Evolutionary conservation across 352 stramenopile species (phyloP), one percentile per base, ranked within the genome.

Genomic region (Globisporangium spiculum): DNA sequence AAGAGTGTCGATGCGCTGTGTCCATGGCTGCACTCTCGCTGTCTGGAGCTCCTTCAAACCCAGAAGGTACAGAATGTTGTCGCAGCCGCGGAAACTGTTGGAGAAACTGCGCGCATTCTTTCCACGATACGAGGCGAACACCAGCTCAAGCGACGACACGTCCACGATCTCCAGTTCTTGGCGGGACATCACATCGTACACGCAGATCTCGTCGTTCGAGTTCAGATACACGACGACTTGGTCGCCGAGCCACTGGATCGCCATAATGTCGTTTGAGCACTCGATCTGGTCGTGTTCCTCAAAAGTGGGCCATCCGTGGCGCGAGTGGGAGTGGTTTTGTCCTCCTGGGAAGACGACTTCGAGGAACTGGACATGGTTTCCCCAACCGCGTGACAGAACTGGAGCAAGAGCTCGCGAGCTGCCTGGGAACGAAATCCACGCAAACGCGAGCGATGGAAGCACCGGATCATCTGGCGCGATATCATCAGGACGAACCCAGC

Each of bases 151-250:
- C 9, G 83, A 95, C 0, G 89, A 97, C 55, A 99, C 96, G 64
- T 98, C 96, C 26, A 98, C 89, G 41, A 97, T 89, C 74, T 99
- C 96, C 30, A 98, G 73, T 67, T 98, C 88, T 24, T 97, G 97
- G 56, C 97, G 97, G 14, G 94, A 98, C 74, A 98, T 97, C 34
- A 97, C 97, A 77, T 99, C 96, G 71, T 98, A 96, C 22, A 99
- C 89, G 41, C 90, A 98, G 64, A 99, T 97, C 73, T 99, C 94
- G 73, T 98, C 97, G 52, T 96, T 91, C 20, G 96, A 80, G 54
- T 95, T 98, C 41, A 99, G 69, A 58, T 98, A 98, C 52, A 97
- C 93, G 36, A 99, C 81, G 30, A 98, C 96, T 70, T 98, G 86
- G 60, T 98, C 95, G n/a, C 92, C 94, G 27, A 99, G 81, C 96